A percentile compares a stretch with the other conserved stretches of the same genome.
Conservation (phyloP, 208 protist genomes). For the Trypanosoma caninum region DNA sequence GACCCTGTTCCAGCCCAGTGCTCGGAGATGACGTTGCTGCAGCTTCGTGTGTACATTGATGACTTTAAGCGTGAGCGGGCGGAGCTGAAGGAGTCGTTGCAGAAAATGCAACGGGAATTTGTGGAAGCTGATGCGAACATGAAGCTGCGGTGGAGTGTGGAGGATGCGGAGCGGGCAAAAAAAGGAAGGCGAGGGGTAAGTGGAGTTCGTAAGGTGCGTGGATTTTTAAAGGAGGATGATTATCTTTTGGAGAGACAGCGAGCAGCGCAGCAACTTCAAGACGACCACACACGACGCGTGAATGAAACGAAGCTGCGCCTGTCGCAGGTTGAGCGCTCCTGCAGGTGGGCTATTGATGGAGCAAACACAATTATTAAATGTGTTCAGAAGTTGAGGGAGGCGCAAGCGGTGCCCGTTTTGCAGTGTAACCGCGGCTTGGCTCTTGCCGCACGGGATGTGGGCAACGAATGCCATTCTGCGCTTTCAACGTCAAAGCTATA, state of each 20-base stretch:
- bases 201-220: too few relatives aligned
- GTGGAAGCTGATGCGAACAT: conserved; percentile 34
- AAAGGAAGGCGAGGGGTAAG: conserved; percentile 13
- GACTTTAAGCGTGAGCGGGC: conserved; percentile 56
- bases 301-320: conserved; percentile 27
- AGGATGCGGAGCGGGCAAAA: conserved; percentile 50
- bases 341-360: conserved; percentile 56
- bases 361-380: conserved; percentile 63
- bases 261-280: conserved; percentile 15
- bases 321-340: conserved; percentile 33
- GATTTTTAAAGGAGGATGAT: conserved; percentile 19
- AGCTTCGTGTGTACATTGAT: conserved; percentile 64
- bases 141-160: conserved; percentile 43
- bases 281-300: conserved; percentile 14
- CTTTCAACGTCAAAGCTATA: background rate
- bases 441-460: conserved; percentile 59
- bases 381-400: conserved; percentile 44
- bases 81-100: conserved; percentile 40
- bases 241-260: conserved; percentile 18
- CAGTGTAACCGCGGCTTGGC: conserved; percentile 49
- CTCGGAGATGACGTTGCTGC: conserved; percentile 46
- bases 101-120: conserved; percentile 29
- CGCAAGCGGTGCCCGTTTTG: conserved; percentile 33
- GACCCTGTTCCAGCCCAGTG: conserved; percentile 30
- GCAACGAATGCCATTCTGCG: conserved; percentile 17